Evolutionary conservation across 139 green algal species (phyloP), one percentile per base, ranked within the genome.

Genomic region (Asterochloris sp.): DNA sequence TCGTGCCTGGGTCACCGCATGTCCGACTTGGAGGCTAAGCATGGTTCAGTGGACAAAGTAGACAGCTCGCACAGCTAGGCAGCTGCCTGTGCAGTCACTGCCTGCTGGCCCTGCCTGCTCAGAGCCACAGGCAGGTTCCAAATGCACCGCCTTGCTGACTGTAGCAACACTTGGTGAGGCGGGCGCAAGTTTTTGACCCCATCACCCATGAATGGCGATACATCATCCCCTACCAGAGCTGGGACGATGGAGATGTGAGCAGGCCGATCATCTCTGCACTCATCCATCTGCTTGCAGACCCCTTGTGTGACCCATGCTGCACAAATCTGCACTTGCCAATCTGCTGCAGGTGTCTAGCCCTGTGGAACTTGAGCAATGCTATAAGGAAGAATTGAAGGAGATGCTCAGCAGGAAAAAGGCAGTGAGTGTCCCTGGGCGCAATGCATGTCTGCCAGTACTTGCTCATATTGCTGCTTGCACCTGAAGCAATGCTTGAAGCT

Each of bases 241-340:
- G 76, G 76, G 61, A 80, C n/a, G 76, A 80, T 38, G 76, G 76
- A 14, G 76, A 80, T 61, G 76, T 80, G 66, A 61, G 47, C 74
- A 47, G 21, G n/a, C 28, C 38, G 11, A 38, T 0, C 24, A 16
- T 75, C 69, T 75, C 38, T 10, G 16, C 13, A 10, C 19, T 24
- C 21, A 26, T 10, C 2, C 4, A 71, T 26, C 21, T 24, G 21
- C 66, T 26, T 21, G 19, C 66, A 26, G 4, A 24, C 4, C 8
- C 17, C 19, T 8, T 71, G 19, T 71, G 66, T 71, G 19, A 2
- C 1, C 66, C 17, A 24, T 71, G 66, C 66, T 2, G 66, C 21
- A 24, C 4, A 71, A 24, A 2, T 24, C 17, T 71, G 66, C 17
- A 71, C 66, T 26, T 10, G 66, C 19, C 66, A 21, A 71, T 71